These are phyloP conservation scores for Xylariaceae sp. DNA, from an alignment of 2,329 filamentous ascomycete species.

Conservation along the genomic window DNA sequence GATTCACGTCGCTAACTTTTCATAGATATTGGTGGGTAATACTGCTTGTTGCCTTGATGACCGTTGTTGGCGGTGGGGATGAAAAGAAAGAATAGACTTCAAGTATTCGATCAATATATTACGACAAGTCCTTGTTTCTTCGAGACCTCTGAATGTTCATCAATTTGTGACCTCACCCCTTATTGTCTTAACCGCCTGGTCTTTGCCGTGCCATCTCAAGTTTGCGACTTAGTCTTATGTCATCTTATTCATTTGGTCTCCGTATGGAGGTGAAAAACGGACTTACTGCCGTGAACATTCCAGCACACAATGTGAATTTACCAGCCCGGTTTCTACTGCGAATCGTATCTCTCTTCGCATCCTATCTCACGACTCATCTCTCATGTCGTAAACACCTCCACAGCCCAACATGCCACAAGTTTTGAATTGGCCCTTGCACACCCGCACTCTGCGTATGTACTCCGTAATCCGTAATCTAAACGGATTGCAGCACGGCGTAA, in stretches of 20 bases:
- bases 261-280: not conserved
- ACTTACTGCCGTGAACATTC: too few species aligned
- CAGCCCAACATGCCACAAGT: too few species aligned
- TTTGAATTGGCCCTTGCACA: too few species aligned
- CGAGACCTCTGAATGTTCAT: not conserved
- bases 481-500: too few species aligned
- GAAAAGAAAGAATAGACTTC: slow-evolving; percentile 44
- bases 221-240: too few species aligned
- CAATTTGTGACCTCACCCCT: too few species aligned
- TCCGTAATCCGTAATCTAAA: too few species aligned
- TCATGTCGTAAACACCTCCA: not conserved
- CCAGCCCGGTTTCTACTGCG: not conserved
- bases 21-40: slow-evolving; percentile 63
- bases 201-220: not conserved
- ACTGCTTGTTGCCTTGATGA: slow-evolving; percentile 48
- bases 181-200: not conserved
- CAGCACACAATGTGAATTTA: not conserved
- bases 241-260: not conserved
- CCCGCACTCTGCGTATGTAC: too few species aligned
- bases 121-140: not conserved
- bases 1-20: slow-evolving; percentile 32
- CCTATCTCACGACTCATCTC: not conserved
- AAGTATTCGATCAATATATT: not conserved
- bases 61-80: slow-evolving; percentile 48
- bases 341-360: not conserved